Percentiles rank a stretch among this genome's conserved stretches.
Conservation (phyloP, 2,329 filamentous ascomycete species). For the Fusarium longipes region DNA sequence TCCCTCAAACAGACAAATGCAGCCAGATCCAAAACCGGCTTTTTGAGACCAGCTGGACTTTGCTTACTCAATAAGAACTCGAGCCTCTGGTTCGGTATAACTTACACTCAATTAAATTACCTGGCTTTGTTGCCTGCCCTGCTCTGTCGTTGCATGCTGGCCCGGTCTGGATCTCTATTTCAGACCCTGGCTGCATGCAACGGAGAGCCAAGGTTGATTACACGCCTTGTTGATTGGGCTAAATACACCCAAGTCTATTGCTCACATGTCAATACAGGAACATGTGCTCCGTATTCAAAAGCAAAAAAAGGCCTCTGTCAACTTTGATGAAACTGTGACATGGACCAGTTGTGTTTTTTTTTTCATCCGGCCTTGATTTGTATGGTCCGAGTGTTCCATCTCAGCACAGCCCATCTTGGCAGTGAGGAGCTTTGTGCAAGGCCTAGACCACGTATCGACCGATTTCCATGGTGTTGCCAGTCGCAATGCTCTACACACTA, state of each 20-base stretch:
- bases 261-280: constrained; percentile 18
- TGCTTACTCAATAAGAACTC: constrained; percentile 18
- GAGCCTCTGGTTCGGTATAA: not conserved
- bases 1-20: constrained; percentile 8
- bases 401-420: constrained; percentile 20
- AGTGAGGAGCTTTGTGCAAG: constrained; percentile 9
- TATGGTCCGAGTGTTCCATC: constrained; percentile 7
- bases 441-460: constrained; percentile 26
- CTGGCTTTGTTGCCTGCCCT: constrained; percentile 22
- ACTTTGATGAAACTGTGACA: constrained; percentile 9
- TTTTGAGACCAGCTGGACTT: constrained; percentile 17
- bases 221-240: constrained; percentile 17
- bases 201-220: constrained; percentile 28
- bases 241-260: not conserved
- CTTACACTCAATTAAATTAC: constrained; percentile 1
- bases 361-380: constrained; percentile 19
- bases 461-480: constrained; percentile 13
- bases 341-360: not conserved
- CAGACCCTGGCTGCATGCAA: constrained; percentile 36
- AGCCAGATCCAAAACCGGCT: constrained; percentile 35
- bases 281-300: constrained; percentile 22
- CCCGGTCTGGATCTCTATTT: constrained; percentile 36
- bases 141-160: constrained; percentile 18
- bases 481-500: constrained; percentile 4
- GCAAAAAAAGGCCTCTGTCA: constrained; percentile 6